Conservation (phyloP, 169 alveolate species). For the Theileria annulata region DNA sequence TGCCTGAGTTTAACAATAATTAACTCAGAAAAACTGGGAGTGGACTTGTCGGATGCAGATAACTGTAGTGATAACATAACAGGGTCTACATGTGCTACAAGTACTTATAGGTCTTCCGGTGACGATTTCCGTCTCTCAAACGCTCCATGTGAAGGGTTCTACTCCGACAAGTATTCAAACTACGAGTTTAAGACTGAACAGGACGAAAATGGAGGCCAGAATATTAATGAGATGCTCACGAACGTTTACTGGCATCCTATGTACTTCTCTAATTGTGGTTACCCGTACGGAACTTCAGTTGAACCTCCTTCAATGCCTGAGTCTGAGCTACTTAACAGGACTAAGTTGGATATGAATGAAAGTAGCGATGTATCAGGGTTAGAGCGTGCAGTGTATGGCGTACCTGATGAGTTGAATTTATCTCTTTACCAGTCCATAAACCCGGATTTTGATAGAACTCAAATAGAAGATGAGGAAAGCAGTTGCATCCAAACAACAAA, state of each 20-base stretch:
- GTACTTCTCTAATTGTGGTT: background rate
- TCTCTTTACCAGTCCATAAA: background rate
- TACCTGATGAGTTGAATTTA: background rate
- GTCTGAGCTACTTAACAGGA: background rate
- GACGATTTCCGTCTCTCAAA: background rate
- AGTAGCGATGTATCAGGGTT: background rate
- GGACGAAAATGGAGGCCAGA: background rate
- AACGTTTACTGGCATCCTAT: background rate
- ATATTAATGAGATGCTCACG: background rate
- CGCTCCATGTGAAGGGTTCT: background rate
- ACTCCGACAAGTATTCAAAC: background rate
- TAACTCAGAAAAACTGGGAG: background rate
- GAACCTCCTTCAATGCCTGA: background rate
- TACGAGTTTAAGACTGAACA: background rate
- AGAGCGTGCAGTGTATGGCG: background rate
- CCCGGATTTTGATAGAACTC: background rate
- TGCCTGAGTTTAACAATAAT: slow-evolving; percentile 9
- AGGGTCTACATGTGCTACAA: background rate
- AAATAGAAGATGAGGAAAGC: background rate
- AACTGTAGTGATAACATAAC: background rate
- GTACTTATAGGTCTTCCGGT: background rate
- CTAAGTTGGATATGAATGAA: background rate
- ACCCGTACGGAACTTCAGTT: background rate
- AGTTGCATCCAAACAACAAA: background rate
- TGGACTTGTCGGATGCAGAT: background rate